phyloP scores from a whole-genome alignment of 768 basidiomycete species.

The Lactarius pseudohatsudake region DNA sequence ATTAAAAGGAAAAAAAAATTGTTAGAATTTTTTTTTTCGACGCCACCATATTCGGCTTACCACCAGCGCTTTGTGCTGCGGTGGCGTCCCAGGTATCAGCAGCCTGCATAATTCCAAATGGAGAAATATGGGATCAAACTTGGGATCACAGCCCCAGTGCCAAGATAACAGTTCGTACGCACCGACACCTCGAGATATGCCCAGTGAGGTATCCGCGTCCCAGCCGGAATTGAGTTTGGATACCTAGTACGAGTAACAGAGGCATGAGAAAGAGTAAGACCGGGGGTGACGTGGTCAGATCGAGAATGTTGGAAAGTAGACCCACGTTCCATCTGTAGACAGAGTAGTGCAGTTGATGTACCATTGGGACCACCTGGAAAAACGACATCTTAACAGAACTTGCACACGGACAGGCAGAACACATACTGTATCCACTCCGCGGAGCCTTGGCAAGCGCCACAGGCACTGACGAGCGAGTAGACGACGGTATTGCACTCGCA shows the following conservation, averaged over 20 bases:
- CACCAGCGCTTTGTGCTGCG: background rate
- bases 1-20: background rate
- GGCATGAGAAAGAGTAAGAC: background rate
- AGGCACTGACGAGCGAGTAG: conserved; percentile 18
- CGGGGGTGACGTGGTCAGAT: background rate
- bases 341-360: background rate
- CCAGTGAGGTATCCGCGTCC: conserved; percentile 10
- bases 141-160: background rate
- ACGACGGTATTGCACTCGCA: conserved; percentile 13
- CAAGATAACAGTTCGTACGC: background rate
- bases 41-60: background rate
- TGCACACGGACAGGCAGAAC: background rate
- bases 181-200: conserved; percentile 11
- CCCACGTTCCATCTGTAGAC: background rate
- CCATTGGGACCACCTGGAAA: conserved; percentile 10
- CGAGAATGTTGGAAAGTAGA: background rate
- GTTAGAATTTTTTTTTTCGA: background rate
- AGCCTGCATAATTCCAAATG: background rate
- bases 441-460: background rate
- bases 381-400: background rate
- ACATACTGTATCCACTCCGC: conserved; percentile 4
- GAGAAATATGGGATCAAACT: background rate
- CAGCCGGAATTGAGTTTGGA: background rate
- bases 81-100: background rate
- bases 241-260: background rate